phyloP scores from a whole-genome alignment of 345 rosid genomes.

The Noccaea caerulescens region DNA sequence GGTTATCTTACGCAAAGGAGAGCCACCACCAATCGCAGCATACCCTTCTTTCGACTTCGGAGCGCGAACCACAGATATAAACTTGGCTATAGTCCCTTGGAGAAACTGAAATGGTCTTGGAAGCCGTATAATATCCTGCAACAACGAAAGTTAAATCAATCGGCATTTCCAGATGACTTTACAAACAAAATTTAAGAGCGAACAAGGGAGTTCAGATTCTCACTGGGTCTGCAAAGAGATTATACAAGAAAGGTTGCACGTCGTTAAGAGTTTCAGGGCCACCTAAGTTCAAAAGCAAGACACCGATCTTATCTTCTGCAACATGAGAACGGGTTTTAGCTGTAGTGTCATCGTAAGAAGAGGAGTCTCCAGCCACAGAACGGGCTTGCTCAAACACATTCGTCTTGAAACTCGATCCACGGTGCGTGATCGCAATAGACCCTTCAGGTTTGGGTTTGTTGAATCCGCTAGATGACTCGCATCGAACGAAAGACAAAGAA shows the following conservation, averaged over 20 bases:
- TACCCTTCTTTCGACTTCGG: conserved; percentile 95
- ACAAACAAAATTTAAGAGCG: neutral
- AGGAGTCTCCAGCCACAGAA: conserved; percentile 48
- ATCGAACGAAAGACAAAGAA: conserved; percentile 28
- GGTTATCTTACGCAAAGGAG: conserved; percentile 84
- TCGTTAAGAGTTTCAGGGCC: conserved; percentile 86
- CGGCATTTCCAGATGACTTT: neutral
- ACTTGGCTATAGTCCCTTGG: conserved; percentile 73
- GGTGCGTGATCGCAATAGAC: conserved; percentile 13
- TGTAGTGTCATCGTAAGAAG: conserved; percentile 43
- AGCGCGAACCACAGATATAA: conserved; percentile 83
- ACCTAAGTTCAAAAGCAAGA: conserved; percentile 86
- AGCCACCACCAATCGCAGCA: conserved; percentile 98
- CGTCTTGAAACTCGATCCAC: conserved; percentile 45
- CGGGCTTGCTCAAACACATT: conserved; percentile 45
- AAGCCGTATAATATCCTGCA: conserved; percentile 87
- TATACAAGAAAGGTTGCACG: conserved; percentile 86
- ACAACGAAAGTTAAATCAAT: neutral
- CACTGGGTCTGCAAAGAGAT: conserved; percentile 96
- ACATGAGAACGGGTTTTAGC: conserved; percentile 44
- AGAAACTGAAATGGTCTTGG: conserved; percentile 87
- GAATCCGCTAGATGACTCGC: conserved; percentile 30
- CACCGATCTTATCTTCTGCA: conserved; percentile 72
- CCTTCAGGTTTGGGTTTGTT: conserved; percentile 31
- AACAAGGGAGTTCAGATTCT: conserved; percentile 19